phyloP scores from a whole-genome alignment of 2,329 filamentous ascomycete genomes.

The Paraphaeosphaeria sporulosa region DNA sequence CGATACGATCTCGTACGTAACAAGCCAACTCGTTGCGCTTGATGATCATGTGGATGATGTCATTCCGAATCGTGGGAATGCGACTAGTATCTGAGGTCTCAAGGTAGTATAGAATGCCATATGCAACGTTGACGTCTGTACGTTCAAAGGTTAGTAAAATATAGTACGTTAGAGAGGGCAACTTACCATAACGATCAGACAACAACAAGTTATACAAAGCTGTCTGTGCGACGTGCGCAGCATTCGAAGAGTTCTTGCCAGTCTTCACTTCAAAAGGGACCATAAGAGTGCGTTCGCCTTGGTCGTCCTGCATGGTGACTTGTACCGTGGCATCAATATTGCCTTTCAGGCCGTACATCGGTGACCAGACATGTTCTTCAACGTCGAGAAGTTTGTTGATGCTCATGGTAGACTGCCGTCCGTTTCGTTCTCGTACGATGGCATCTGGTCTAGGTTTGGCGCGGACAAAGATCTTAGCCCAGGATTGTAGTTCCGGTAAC shows the following conservation, averaged over 20 bases:
- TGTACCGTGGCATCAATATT: constrained; percentile 98
- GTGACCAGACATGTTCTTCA: constrained; percentile 98
- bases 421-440: constrained; percentile 79
- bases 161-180: neutral
- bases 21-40: constrained; percentile 89
- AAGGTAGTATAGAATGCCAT: constrained; percentile 93
- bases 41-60: constrained; percentile 96
- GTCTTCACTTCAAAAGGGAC: constrained; percentile 97
- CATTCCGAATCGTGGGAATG: constrained; percentile 83
- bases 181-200: constrained; percentile 82
- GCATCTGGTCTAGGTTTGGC: constrained; percentile 74
- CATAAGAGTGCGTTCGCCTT: constrained; percentile 73
- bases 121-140: constrained; percentile 83
- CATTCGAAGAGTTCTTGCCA: constrained; percentile 78
- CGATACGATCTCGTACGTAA: constrained; percentile 81
- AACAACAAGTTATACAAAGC: constrained; percentile 91
- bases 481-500: constrained; percentile 79
- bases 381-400: constrained; percentile 95
- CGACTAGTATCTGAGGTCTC: constrained; percentile 86
- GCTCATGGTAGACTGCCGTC: constrained; percentile 78
- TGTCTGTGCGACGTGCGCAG: constrained; percentile 89
- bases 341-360: constrained; percentile 95
- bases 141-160: constrained; percentile 20
- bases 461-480: constrained; percentile 84
- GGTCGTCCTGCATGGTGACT: constrained; percentile 77